Conservation (phyloP, 2,329 filamentous ascomycete genomes). For the Penicillium freii region DNA sequence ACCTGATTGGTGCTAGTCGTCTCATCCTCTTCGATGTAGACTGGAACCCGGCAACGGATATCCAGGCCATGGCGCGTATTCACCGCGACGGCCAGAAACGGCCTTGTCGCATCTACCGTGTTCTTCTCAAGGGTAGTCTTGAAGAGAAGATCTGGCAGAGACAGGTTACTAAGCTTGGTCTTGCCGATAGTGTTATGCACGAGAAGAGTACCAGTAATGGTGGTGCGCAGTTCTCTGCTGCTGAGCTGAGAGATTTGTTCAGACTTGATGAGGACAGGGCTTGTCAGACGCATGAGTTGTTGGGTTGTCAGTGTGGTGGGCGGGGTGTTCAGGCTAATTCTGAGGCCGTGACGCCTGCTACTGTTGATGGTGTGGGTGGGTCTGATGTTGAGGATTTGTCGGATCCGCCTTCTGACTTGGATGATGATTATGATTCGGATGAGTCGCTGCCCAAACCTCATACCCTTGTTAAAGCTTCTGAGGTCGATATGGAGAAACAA, state of each 20-base stretch:
- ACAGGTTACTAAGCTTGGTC: slow-evolving; percentile 67
- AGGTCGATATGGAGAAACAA: slow-evolving; percentile 39
- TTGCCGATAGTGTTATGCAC: slow-evolving; percentile 70
- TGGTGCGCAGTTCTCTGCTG: slow-evolving; percentile 60
- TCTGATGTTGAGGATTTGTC: slow-evolving; percentile 2
- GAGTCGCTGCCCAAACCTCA: slow-evolving; percentile 31
- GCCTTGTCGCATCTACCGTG: slow-evolving; percentile 66
- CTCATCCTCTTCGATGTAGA: slow-evolving; percentile 71
- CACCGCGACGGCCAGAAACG: slow-evolving; percentile 69
- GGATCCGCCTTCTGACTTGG: not conserved
- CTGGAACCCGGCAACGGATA: slow-evolving; percentile 72
- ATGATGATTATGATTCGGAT: slow-evolving; percentile 19
- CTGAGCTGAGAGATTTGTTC: slow-evolving; percentile 67
- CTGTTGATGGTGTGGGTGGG: slow-evolving; percentile 6
- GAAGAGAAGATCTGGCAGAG: slow-evolving; percentile 75
- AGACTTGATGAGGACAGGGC: slow-evolving; percentile 58
- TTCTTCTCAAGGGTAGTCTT: slow-evolving; percentile 65
- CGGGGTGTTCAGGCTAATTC: slow-evolving; percentile 38
- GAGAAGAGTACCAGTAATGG: slow-evolving; percentile 51
- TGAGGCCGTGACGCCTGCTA: slow-evolving; percentile 11
- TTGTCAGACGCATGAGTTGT: slow-evolving; percentile 67
- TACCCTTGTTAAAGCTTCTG: slow-evolving; percentile 41
- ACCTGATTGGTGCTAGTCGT: slow-evolving; percentile 68
- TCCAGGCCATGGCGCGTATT: slow-evolving; percentile 73
- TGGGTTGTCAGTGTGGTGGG: slow-evolving; percentile 63